Evolutionary conservation across 2,329 filamentous ascomycete species (phyloP).

Genomic region (Phialophora verrucosa): DNA sequence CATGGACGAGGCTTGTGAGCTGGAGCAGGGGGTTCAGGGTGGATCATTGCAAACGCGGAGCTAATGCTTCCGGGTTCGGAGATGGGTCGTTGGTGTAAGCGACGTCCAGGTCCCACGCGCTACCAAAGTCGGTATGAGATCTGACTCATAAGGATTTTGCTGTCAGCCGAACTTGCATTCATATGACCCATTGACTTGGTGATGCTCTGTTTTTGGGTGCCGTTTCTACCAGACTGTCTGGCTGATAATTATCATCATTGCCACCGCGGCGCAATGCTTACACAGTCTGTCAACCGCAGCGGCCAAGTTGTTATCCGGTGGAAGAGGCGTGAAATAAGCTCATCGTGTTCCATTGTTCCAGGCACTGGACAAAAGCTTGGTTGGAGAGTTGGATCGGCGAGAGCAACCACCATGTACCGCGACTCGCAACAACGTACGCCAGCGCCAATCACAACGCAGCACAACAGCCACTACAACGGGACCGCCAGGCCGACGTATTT

Average conservation of each 20-base stretch:
- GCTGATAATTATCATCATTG: not conserved
- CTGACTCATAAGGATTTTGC: conserved; percentile 1
- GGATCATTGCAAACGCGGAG: not conserved
- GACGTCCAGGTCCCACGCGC: not conserved
- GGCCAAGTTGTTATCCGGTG: not conserved
- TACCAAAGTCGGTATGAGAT: not conserved
- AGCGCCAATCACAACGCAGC: not conserved
- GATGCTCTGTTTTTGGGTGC: not conserved
- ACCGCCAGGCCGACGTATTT: conserved; percentile 1
- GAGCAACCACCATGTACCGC: no score
- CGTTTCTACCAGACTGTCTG: not conserved
- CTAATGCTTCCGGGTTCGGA: not conserved
- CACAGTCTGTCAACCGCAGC: not conserved
- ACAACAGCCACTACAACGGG: not conserved
- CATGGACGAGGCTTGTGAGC: not conserved
- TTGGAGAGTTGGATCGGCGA: not conserved
- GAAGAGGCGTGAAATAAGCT: not conserved
- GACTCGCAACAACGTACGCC: not conserved
- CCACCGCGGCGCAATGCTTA: not conserved
- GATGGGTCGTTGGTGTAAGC: not conserved
- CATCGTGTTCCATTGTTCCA: not conserved
- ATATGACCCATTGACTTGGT: not conserved
- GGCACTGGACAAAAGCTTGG: not conserved
- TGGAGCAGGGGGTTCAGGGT: not conserved
- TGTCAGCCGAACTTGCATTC: not conserved